phyloP scores from a whole-genome alignment of 306 rosid genomes.

The Trifolium subterraneum region DNA sequence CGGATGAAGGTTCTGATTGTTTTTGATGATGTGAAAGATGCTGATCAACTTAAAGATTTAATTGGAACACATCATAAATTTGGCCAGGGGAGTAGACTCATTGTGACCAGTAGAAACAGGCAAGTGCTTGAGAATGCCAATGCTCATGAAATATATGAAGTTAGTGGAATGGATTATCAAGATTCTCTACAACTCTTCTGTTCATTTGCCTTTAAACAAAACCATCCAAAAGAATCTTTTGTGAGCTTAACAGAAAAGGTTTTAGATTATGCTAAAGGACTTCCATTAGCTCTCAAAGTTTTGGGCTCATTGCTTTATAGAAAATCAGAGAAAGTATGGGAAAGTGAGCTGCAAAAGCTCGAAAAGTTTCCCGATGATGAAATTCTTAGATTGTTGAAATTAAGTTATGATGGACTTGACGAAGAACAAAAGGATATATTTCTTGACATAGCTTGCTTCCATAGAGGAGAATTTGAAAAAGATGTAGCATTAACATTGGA shows the following conservation, averaged over 20 bases:
- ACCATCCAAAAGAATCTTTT: not conserved
- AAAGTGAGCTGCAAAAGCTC: conserved; percentile 22
- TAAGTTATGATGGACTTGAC: too few relatives aligned
- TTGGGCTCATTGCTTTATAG: conserved; percentile 39
- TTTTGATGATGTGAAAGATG: conserved; percentile 2
- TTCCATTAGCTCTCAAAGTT: conserved; percentile 49
- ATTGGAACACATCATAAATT: not conserved
- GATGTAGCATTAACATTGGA: too few relatives aligned
- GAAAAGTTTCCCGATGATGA: not conserved
- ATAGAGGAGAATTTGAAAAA: too few relatives aligned
- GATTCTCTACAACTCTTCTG: not conserved
- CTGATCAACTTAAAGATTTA: not conserved
- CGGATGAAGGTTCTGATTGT: conserved; percentile 8
- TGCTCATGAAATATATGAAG: not conserved
- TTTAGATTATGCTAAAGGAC: conserved; percentile 33
- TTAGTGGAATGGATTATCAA: not conserved
- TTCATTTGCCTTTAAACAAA: not conserved
- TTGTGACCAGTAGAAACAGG: not conserved
- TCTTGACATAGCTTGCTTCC: too few relatives aligned
- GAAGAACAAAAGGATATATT: too few relatives aligned
- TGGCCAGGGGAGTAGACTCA: not conserved
- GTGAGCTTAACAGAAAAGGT: not conserved
- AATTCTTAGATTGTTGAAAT: not conserved
- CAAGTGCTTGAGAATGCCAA: not conserved
- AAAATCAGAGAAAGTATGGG: conserved; percentile 36